Conservation (phyloP, 179 eudicot species). For the Nepenthes alata region DNA sequence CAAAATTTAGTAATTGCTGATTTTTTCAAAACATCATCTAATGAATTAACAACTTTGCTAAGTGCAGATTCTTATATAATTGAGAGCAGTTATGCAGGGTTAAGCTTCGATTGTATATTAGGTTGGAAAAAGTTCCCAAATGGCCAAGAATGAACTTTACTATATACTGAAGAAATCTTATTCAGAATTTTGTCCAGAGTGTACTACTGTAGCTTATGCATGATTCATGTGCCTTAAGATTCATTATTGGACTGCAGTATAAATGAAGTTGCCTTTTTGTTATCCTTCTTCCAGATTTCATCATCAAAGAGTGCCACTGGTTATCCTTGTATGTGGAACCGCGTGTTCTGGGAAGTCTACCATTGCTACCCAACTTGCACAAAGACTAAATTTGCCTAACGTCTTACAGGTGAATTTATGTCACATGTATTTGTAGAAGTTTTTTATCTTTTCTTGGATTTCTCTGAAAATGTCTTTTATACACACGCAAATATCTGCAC, state of each 20-base stretch:
- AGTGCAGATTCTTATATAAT: no score
- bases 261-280: not conserved
- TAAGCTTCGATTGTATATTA: no score
- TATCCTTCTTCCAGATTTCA: slow-evolving; percentile 55
- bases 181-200: no score
- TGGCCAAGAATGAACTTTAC: no score
- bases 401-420: slow-evolving; percentile 60
- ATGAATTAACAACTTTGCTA: no score
- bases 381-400: slow-evolving; percentile 90
- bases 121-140: no score
- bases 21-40: no score
- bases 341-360: slow-evolving; percentile 98
- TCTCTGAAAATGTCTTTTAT: not conserved
- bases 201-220: no score
- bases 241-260: not conserved
- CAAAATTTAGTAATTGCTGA: no score
- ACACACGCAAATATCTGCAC: no score
- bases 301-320: slow-evolving; percentile 94
- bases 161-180: no score
- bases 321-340: slow-evolving; percentile 96
- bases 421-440: not conserved
- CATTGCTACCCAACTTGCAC: slow-evolving; percentile 97
- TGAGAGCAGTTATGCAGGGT: no score
- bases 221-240: not conserved
- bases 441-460: not conserved